Evolutionary conservation across 768 basidiomycete genomes (phyloP), one percentile per base, ranked within the genome.

Genomic region (Termitomyces sp.): DNA sequence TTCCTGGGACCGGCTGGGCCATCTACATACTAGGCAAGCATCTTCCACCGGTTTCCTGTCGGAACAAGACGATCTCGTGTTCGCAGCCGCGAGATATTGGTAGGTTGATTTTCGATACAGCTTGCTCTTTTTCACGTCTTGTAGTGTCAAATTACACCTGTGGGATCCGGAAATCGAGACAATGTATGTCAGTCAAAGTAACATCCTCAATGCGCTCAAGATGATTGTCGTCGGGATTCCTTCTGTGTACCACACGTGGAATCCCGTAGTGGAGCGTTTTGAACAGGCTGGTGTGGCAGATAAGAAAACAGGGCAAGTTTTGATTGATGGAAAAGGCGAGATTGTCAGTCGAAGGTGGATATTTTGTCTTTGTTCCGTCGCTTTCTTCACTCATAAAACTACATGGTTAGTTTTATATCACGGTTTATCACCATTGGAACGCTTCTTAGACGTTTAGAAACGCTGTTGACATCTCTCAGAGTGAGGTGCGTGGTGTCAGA

Each of bases 341-440:
- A 64, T 75, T 6, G 70, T 86, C 13, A 85, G 81, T 61, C 62
- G 65, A 53, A 89, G 88, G 90, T 86, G 30, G 43, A 71, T 57
- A 28, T 18, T 13, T 6, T 5, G 45, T 14, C 6, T 36, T 22
- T 22, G 35, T 30, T 24, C 32, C 28, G 47, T 40, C 20, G 30
- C 45, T 10, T 52, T 35, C 7, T 45, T 13, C 45, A 22, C 28
- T 30, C 6, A 16, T 40, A 24, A 50, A n/a, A 32, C 44, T 26
- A 43, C 16, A 20, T 46, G 50, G 26, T 2, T 44, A 91, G 89
- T 68, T 66, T 88, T 6, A 68, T 84, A 24, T 69, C 73, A 38
- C 79, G 86, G 6, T 92, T 92, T 68, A 59, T 90, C 32, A 77
- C 74, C 7, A 84, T 93, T 49, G 91, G 91, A 7, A 83, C 83